Conservation (phyloP, 352 stramenopile species). For the Lagenidium sp. region DNA sequence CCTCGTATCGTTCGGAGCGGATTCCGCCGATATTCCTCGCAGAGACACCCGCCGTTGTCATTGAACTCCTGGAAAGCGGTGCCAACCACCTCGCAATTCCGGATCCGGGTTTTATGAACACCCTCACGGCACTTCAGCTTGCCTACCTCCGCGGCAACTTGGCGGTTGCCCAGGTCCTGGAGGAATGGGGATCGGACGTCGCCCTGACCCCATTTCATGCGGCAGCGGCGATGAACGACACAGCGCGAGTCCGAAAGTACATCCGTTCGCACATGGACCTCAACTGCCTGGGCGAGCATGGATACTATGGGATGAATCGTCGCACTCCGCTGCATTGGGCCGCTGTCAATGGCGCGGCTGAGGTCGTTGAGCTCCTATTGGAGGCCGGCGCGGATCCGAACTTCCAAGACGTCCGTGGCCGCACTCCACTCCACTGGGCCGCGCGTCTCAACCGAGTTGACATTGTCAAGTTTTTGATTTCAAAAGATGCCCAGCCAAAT, state of each 20-base stretch:
- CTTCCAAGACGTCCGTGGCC: slow-evolving; percentile 62
- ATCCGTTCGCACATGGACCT: slow-evolving; percentile 45
- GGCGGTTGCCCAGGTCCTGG: slow-evolving; percentile 60
- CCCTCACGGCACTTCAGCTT: slow-evolving; percentile 62
- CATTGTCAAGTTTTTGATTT: slow-evolving; percentile 37
- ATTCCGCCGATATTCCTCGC: slow-evolving; percentile 71
- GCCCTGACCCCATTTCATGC: slow-evolving; percentile 72
- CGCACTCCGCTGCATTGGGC: slow-evolving; percentile 78
- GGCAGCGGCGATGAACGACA: slow-evolving; percentile 52
- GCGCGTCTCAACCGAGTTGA: slow-evolving; percentile 49
- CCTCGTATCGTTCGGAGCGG: slow-evolving; percentile 61
- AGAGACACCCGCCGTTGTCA: slow-evolving; percentile 53
- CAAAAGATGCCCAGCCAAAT: slow-evolving; percentile 26
- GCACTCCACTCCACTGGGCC: slow-evolving; percentile 72
- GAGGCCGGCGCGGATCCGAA: slow-evolving; percentile 59
- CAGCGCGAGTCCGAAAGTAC: slow-evolving; percentile 43
- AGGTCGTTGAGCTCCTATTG: slow-evolving; percentile 57
- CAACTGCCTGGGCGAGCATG: slow-evolving; percentile 70
- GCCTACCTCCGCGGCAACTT: slow-evolving; percentile 74
- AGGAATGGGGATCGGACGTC: slow-evolving; percentile 75
- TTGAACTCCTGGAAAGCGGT: slow-evolving; percentile 49
- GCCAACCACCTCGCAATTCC: slow-evolving; percentile 57
- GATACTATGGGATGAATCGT: slow-evolving; percentile 70
- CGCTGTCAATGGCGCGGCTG: slow-evolving; percentile 44
- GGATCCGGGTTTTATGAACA: slow-evolving; percentile 77